phyloP scores from a whole-genome alignment of 805 yeast genomes.

The Kockiozyma suomiensis region DNA sequence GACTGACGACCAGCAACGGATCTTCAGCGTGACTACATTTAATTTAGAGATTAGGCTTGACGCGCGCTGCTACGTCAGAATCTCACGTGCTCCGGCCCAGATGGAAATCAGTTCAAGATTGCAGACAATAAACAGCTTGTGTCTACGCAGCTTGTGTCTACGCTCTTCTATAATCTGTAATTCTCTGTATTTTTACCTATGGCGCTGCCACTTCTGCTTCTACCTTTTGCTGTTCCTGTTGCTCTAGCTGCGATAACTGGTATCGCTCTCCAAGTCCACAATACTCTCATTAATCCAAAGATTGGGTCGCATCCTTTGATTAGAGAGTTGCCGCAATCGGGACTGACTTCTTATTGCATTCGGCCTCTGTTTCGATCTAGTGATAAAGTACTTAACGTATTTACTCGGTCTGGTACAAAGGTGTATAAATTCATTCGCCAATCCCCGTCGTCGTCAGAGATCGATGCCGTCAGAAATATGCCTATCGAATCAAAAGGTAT shows the following conservation, averaged over 20 bases:
- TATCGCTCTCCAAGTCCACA: constrained; percentile 8
- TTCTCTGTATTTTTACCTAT: background rate
- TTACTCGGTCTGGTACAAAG: constrained; percentile 18
- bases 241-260: constrained; percentile 3
- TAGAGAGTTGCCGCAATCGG: constrained; percentile 28
- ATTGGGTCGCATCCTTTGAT: constrained; percentile 7
- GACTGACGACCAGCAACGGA: no score
- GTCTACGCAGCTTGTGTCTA: no score
- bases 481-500: background rate
- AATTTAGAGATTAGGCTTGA: no score
- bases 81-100: no score
- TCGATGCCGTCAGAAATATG: background rate
- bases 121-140: no score
- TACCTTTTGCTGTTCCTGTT: constrained; percentile 10
- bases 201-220: constrained; percentile 10
- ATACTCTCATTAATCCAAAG: background rate
- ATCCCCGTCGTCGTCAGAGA: constrained; percentile 6
- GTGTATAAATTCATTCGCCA: constrained; percentile 18
- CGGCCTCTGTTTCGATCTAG: constrained; percentile 30
- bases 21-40: no score
- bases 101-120: no score
- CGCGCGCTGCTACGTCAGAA: no score
- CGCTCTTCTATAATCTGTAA: no score
- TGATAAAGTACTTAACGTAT: constrained; percentile 21
- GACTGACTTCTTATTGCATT: constrained; percentile 24